phyloP scores from a whole-genome alignment of 2,329 filamentous ascomycete genomes.

The Cercospora sp. region DNA sequence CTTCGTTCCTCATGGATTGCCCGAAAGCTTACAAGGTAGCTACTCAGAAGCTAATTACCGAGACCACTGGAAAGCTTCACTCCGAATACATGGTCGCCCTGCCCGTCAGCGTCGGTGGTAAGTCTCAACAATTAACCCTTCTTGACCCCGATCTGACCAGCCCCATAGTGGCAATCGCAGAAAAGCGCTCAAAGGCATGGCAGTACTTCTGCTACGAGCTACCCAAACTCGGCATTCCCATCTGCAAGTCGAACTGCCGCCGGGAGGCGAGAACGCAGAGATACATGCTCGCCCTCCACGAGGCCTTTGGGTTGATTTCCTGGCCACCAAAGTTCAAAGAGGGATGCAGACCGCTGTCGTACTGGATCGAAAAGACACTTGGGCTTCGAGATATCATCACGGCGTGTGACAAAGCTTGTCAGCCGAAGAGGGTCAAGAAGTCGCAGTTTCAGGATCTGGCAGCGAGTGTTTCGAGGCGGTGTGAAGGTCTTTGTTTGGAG shows the following conservation, averaged over 20 bases:
- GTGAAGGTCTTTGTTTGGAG: neutral
- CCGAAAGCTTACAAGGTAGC: neutral
- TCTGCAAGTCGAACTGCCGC: neutral
- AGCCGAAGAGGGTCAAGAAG: neutral
- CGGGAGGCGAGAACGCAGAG: neutral
- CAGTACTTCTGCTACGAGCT: too few relatives aligned
- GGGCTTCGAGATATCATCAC: neutral
- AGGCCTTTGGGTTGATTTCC: neutral
- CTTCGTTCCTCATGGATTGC: neutral
- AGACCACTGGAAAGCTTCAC: neutral
- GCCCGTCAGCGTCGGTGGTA: neutral
- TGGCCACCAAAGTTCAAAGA: neutral
- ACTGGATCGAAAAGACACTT: neutral
- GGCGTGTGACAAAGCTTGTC: neutral
- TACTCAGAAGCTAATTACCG: neutral
- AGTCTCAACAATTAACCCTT: neutral
- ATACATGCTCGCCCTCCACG: neutral
- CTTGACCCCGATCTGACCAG: neutral
- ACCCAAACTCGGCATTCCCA: neutral
- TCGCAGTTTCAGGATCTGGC: neutral
- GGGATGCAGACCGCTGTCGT: neutral
- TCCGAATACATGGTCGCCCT: neutral
- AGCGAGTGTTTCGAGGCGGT: neutral
- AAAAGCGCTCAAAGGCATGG: too few relatives aligned
- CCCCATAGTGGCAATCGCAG: neutral